A percentile compares a stretch with the other conserved stretches of the same genome.
Evolutionary conservation across 768 basidiomycete species (phyloP).

Genomic region (Naganishia antarctica): DNA sequence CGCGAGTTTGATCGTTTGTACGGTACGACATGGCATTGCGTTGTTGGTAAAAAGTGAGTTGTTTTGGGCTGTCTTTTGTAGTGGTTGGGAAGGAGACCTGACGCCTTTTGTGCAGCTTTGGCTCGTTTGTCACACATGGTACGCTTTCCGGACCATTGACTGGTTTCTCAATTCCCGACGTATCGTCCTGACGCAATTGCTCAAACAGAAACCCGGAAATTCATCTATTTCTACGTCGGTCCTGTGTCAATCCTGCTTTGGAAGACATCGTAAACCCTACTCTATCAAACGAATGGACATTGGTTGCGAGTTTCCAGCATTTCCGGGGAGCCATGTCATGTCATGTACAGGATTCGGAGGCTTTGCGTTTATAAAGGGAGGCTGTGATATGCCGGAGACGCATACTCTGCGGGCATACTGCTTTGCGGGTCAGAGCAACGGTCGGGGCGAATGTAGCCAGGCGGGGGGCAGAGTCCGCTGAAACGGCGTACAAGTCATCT

Average conservation of each 20-base stretch:
- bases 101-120: conserved; percentile 57
- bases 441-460: no score
- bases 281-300: background rate
- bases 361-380: background rate
- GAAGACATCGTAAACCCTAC: conserved; percentile 47
- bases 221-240: conserved; percentile 97
- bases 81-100: background rate
- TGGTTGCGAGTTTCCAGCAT: no score
- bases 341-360: no score
- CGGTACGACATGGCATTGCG: conserved; percentile 95
- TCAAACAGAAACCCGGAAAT: conserved; percentile 99
- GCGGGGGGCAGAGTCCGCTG: no score
- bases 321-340: no score
- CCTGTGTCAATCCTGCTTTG: conserved; percentile 73
- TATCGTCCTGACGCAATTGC: no score
- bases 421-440: no score
- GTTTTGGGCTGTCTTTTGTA: no score
- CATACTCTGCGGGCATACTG: no score
- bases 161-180: conserved; percentile 30
- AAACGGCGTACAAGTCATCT: no score
- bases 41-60: conserved; percentile 81
- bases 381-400: background rate
- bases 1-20: conserved; percentile 92
- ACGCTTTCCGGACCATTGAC: conserved; percentile 36
- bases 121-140: conserved; percentile 97